Base-by-base conservation (phyloP, 106 monocot species). In the Apostasia shenzhenica region DNA sequence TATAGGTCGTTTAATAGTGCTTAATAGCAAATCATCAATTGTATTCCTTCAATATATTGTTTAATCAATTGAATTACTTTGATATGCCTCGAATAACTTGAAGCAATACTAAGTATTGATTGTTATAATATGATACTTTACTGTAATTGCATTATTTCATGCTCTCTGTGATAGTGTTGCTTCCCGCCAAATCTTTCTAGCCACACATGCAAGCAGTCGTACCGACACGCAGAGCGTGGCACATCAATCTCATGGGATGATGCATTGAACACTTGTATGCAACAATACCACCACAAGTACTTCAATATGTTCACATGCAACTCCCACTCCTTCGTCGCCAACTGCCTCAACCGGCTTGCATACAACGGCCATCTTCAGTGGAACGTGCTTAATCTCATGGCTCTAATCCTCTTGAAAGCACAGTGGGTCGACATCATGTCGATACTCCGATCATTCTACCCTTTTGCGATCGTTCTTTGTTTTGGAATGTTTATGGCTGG, bases 251-350 rank as follows among this genome's bases (percentile, higher is more conserved):
- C 88, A 9, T 92, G 92, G 92, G 92, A 92, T 45, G 81, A 88
- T 42, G 88, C 81, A 13, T 68, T 92, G 39, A 50, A 73, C 44
- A 14, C 72, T 14, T 75, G 82, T 78, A 79, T 63, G 66, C 79
- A 81, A 2, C 71, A 75, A 14, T 92, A 83, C 75, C 83, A 83
- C 65, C 85, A 83, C 76, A 92, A 92, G 68, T 85, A 3, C 76
- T 92, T 83, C 81, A 92, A 92, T 69, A 67, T 88, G 53, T 92
- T 92, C 80, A 85, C 92, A 11, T 92, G 92, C 76, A 92, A 85
- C 62, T 83, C 85, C 61, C 76, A 88, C 76, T 92, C 88, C 3
- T 92, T 88, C 54, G 88, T 85, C 8, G 81, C 92, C 59, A 85
- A 76, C 76, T 92, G 92, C 76, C 67, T 92, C 10, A 88, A 92